Evolutionary conservation across 768 basidiomycete genomes (phyloP), one percentile per base, ranked within the genome.

Genomic region (Phaffia australis): DNA sequence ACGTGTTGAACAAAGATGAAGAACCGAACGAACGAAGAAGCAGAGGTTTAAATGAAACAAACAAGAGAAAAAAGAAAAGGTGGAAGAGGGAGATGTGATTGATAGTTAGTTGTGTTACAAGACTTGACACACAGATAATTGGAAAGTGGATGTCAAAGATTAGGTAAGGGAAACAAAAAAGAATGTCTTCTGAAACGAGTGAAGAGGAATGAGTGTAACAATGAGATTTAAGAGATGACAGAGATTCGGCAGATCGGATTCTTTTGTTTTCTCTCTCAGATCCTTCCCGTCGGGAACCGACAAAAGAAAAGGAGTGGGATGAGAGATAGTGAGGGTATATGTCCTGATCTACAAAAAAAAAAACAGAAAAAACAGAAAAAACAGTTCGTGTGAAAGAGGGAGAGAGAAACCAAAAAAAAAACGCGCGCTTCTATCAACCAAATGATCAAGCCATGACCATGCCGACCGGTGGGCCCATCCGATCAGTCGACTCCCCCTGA

Each of bases 51-150:
- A 15, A 42, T 21, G 15, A 9, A 5, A n/a, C 19, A 59, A 19
- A 47, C 56, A 47, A 15, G 15, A 19, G 29, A 52, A 2, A 49
- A 50, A n/a, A 25, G 27, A 21, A 64, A 42, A 25, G 32, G 21
- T 18, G 14, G 27, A 27, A 4, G 35, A 23, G 49, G 18, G n/a
- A 54, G 27, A n/a, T n/a, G 27, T 4, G 18, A 27, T n/a, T 8
- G 18, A 54, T 48, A 56, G 15, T 49, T 30, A 21, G 74, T 77
- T n/a, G n/a, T n/a, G n/a, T 63, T 55, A 79, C 91, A 42, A 42
- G 35, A 60, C 91, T 91, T 2, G 92, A 88, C 47, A 95, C 90
- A 73, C 95, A 95, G 68, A 97, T 80, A 64, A 95, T n/a, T 86
- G 0, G 88, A 14, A 62, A 32, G 27, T 25, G 23, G 3, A 11